Conservation (phyloP, 2,329 filamentous ascomycete genomes). For the Pezicula radicicola region DNA sequence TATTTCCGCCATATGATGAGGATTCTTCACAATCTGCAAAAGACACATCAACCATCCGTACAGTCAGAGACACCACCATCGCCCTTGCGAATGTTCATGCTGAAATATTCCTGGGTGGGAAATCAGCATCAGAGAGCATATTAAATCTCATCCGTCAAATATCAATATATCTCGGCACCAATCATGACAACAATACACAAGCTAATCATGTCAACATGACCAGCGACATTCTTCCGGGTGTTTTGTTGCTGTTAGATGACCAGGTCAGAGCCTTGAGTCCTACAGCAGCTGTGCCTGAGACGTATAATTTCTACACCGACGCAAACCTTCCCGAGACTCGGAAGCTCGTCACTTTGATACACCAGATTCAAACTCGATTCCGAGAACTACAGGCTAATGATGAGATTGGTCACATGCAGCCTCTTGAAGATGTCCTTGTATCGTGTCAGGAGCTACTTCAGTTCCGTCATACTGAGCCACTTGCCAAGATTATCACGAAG, state of each 20-base stretch:
- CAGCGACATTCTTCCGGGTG: constrained; percentile 59
- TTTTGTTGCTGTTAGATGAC: constrained; percentile 63
- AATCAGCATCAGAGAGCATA: constrained; percentile 20
- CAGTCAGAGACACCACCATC: constrained; percentile 38
- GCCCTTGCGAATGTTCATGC: constrained; percentile 59
- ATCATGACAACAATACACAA: constrained; percentile 9
- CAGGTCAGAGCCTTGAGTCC: constrained; percentile 47
- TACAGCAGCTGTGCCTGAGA: constrained; percentile 32
- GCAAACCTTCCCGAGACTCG: constrained; percentile 73
- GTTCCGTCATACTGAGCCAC: constrained; percentile 74
- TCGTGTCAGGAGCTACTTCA: constrained; percentile 74
- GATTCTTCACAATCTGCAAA: constrained; percentile 19
- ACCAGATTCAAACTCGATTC: constrained; percentile 70
- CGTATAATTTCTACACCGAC: constrained; percentile 89
- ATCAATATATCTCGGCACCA: constrained; percentile 19
- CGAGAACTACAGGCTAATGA: constrained; percentile 63
- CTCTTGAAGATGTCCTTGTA: constrained; percentile 70
- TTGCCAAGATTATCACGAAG: constrained; percentile 82
- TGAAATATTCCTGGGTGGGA: constrained; percentile 30
- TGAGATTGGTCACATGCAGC: constrained; percentile 71
- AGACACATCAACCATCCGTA: constrained; percentile 6
- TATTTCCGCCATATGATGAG: constrained; percentile 78
- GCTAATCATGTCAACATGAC: constrained; percentile 35
- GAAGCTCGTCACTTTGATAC: constrained; percentile 66
- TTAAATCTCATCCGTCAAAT: constrained; percentile 23